Percentiles rank a stretch among this genome's conserved stretches.
Evolutionary conservation across 129 eudicot species (phyloP).

Genomic region (Kitagawia praeruptora): DNA sequence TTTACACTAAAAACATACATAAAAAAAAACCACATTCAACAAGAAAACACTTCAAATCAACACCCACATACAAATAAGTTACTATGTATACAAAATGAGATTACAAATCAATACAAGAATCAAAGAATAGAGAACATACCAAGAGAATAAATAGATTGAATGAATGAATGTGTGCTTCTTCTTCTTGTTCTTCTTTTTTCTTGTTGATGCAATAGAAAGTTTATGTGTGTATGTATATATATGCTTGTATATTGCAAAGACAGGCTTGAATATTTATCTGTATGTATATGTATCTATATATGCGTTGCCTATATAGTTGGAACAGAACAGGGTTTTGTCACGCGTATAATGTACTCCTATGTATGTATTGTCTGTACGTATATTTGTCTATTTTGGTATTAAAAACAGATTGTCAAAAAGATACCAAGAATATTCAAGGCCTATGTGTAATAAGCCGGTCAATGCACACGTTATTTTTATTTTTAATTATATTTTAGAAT

Average conservation of each 20-base stretch:
- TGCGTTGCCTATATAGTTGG: conserved; percentile 1
- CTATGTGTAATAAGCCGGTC: background rate
- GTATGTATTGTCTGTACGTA: background rate
- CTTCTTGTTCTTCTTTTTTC: background rate
- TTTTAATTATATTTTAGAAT: too few relatives aligned
- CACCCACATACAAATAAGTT: background rate
- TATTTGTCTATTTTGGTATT: background rate
- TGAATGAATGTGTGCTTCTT: background rate
- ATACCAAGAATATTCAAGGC: background rate
- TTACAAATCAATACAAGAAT: background rate
- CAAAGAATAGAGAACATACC: background rate
- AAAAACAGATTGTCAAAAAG: background rate
- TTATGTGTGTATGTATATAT: background rate
- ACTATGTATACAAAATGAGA: background rate
- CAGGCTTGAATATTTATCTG: background rate
- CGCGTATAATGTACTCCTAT: too few relatives aligned
- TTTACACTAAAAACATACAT: background rate
- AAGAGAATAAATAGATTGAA: background rate
- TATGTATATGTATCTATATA: background rate
- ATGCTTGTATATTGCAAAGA: background rate
- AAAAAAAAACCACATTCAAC: background rate
- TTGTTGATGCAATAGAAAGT: background rate
- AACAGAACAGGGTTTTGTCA: background rate
- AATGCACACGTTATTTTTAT: background rate
- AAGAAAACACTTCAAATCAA: background rate